Evolutionary conservation across 257 asterid species (phyloP), one percentile per base, ranked within the genome.

Genomic region (Solanum sitiens): DNA sequence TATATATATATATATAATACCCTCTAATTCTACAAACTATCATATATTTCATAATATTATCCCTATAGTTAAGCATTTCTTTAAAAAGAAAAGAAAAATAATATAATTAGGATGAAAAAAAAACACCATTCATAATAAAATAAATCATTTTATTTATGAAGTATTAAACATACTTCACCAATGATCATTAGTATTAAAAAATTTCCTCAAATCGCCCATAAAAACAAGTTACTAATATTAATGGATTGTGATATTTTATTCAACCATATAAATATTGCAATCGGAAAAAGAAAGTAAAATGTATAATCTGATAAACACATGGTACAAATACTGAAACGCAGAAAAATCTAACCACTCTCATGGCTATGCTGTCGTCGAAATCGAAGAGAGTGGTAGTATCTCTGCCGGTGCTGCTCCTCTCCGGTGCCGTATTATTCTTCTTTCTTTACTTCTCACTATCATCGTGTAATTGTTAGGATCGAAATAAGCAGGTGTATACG

Each of bases 361-460:
- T 91, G 93, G 91, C 93, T 72, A 67, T 71, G n/a, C 76, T 88
- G 65, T 83, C 90, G 30, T 82, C 90, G 18, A 77, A 95, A 3
- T 90, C 94, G 6, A 95, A 93, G 90, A 95, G 95, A 84, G 96
- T 94, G 89, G 93, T 94, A 91, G 88, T 95, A 83, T 92, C 98
- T 42, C 91, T 95, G 80, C 98, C 96, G 7, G 88, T 94, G 8
- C 93, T 96, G 3, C 89, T 94, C 44, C 92, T 95, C 30, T 88
- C 94, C 18, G 94, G 86, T 6, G 87, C 92, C 14, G 77, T 88
- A 86, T 90, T 93, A 88, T 75, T 95, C 76, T 91, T 92, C 90
- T 88, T 93, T 87, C 89, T 95, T n/a, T 83, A 93, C 7, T 93
- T 92, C 25, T 47, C 92, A n/a, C 89, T 80, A 77, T 89, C 94